Conservation (phyloP, 2,329 filamentous ascomycete species). For the Clarireedia homoeocarpa region DNA sequence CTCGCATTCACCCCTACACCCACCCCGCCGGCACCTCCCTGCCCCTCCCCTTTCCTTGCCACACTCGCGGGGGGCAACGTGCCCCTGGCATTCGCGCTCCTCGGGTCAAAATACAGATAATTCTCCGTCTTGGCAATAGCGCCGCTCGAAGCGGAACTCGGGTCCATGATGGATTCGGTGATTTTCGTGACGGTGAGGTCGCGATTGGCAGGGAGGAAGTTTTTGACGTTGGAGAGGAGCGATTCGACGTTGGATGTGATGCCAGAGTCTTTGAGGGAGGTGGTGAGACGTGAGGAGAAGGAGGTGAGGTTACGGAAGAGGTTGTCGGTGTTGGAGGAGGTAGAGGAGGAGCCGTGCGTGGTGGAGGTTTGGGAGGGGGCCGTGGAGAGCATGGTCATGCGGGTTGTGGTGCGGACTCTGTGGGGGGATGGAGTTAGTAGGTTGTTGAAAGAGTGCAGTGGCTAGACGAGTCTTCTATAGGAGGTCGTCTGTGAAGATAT, state of each 20-base stretch:
- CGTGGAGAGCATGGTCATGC: slow-evolving; percentile 96
- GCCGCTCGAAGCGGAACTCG: slow-evolving; percentile 76
- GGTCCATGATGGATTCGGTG: slow-evolving; percentile 97
- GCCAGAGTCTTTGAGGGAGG: slow-evolving; percentile 83
- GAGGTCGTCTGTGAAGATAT: slow-evolving; percentile 14
- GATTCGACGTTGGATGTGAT: slow-evolving; percentile 87
- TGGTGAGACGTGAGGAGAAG: slow-evolving; percentile 84
- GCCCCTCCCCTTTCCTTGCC: slow-evolving; percentile 40
- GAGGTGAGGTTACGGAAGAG: slow-evolving; percentile 91
- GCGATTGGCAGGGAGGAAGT: slow-evolving; percentile 91
- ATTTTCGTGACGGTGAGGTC: slow-evolving; percentile 97
- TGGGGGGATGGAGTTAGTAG: background rate
- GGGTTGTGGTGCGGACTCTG: slow-evolving; percentile 84
- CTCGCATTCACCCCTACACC: slow-evolving; percentile 63
- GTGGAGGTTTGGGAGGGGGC: slow-evolving; percentile 48
- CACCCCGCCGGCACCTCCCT: slow-evolving; percentile 36
- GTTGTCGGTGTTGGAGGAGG: slow-evolving; percentile 41
- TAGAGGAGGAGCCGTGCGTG: slow-evolving; percentile 50
- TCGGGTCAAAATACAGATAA: slow-evolving; percentile 95
- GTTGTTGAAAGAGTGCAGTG: background rate
- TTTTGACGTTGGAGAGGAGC: slow-evolving; percentile 92
- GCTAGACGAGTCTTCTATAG: too few species aligned
- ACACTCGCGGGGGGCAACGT: slow-evolving; percentile 76
- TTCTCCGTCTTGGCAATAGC: slow-evolving; percentile 94
- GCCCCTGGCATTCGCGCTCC: slow-evolving; percentile 85